Base-by-base conservation (phyloP, 805 yeast genomes). In the Kodamaea lidongshanica region DNA sequence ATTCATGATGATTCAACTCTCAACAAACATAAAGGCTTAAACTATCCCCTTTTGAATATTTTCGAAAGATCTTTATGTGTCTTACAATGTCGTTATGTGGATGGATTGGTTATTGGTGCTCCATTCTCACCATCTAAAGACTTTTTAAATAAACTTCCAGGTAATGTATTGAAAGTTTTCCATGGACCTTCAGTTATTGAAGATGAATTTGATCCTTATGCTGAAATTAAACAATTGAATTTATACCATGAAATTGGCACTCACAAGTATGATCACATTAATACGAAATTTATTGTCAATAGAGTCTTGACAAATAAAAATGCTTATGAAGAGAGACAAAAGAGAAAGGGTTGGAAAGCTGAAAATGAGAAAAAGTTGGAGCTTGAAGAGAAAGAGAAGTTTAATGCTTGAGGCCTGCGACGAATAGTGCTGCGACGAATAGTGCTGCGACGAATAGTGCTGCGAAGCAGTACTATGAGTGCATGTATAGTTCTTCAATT, bases 31-130 rank as follows among this genome's bases (percentile, higher is more conserved):
- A 72, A 75, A 45, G 88, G 87, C 12, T 56, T 67, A 29, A 76
- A 75, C 42, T 74, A 75, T 46, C 94, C 95, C 16, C 76, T 87
- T 22, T 92, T 92, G 96, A 86, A 83, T 46, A 45, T 83, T 12
- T 73, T 80, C 37, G 97, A 92, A 55, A 71, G 97, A 37, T 70
- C 88, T 0, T 61, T 92, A 37, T 86, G 96, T 54, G 88, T 87
- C 5, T 60, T 92, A 45, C 96, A 89, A 55, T 86, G 96, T 56
- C 70, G 70, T 32, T 82, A 81, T 44, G 86, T 87, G 17, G 94
- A 86, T 49, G 86, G 82, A 1, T 65, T 86, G 3, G 62, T 92
- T 1, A 52, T 89, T 20, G 81, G 77, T 3, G 84, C 84, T 1
- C 88, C 89, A 11, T 67, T 64, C 39, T 42, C 40, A 3, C 77